These are phyloP conservation scores for Tanacetum coccineum DNA, from an alignment of 129 eudicot genomes.

Conservation along the genomic window DNA sequence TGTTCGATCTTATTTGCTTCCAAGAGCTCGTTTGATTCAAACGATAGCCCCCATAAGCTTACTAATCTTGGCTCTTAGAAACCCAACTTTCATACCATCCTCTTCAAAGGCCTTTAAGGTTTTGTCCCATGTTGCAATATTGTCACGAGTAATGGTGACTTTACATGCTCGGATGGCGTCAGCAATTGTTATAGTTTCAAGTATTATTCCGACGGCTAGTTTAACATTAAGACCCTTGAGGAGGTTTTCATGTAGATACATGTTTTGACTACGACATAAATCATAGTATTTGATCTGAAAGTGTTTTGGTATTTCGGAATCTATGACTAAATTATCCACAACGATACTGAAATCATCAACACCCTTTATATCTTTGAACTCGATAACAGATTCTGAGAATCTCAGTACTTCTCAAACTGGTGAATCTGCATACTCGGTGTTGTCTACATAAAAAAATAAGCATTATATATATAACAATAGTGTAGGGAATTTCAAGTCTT, in stretches of 20 bases:
- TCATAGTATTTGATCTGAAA: constrained; percentile 52
- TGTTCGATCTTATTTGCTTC: constrained; percentile 35
- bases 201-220: constrained; percentile 53
- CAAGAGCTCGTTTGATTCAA: constrained; percentile 24
- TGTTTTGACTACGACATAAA: constrained; percentile 54
- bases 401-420: constrained; percentile 39
- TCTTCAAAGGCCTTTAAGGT: constrained; percentile 63
- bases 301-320: constrained; percentile 52
- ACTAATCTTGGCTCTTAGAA: constrained; percentile 38
- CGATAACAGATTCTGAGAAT: constrained; percentile 41
- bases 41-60: constrained; percentile 36
- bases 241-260: constrained; percentile 55
- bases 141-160: constrained; percentile 27
- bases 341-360: constrained; percentile 45
- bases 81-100: constrained; percentile 64
- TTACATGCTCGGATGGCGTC: constrained; percentile 60
- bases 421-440: constrained; percentile 23
- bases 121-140: constrained; percentile 51
- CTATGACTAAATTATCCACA: constrained; percentile 54
- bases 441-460: too few relatives aligned
- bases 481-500: too few relatives aligned
- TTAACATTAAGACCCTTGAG: constrained; percentile 51
- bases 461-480: too few relatives aligned
- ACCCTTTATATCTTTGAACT: constrained; percentile 41
- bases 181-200: constrained; percentile 59